Base-by-base conservation (phyloP, 179 eudicot genomes). In the Silene coronaria region DNA sequence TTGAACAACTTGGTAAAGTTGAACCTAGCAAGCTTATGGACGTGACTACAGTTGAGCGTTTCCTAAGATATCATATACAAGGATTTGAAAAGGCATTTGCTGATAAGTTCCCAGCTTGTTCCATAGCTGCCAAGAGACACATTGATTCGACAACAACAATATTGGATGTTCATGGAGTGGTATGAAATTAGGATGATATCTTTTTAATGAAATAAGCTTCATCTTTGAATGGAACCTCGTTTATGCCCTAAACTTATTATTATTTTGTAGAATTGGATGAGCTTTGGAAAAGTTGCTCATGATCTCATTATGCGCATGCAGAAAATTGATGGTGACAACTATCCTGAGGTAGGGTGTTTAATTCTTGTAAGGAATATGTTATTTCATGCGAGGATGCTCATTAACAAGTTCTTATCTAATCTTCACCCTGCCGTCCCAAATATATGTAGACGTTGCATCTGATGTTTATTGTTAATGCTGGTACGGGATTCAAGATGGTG, bases 41-140 rank as follows among this genome's bases (percentile, higher is more conserved):
- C 77, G 96, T 89, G 64, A 95, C 99, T 65, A 85, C 97, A 63
- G 82, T 87, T 19, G 99, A 95, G 12, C 89, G 99, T 67, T 95
- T 90, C 80, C 80, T 95, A 70, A 95, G 82, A 73, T 95, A 95
- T 84, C 99, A 95, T 72, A 75, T 95, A 65, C 97, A 90, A 76
- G 99, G 97, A 60, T 95, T 92, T 82, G 99, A 95, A 70, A 92
- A 85, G 84, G 79, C 91, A 79, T 95, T 95, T 79, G 78, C 89
- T 6, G 90, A 89, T 83, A 95, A 91, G 86, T 90, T 95, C 79
- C 97, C 99, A 58, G 99, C 97, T 36, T 95, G 99, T 83, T 95
- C 99, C 51, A 85, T 95, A 53, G 86, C 91, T 77, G 94, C 99
- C 66, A 92, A 86, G 87, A 88, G 90, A 82, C 99, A 92, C 83